phyloP scores from a whole-genome alignment of 345 rosid species.

The Raphanus sativus region DNA sequence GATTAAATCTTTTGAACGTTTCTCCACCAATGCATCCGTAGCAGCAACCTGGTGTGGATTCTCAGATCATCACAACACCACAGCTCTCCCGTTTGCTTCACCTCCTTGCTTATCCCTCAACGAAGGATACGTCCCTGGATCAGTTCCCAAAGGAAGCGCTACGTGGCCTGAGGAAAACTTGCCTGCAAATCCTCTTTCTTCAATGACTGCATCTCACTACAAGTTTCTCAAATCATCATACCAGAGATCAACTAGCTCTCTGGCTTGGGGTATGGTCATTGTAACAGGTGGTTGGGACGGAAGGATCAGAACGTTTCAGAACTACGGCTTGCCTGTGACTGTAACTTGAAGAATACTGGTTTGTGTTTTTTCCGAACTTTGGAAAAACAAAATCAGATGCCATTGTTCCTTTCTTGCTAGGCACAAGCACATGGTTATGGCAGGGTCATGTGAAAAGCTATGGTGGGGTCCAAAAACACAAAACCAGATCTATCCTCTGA shows the following conservation, averaged over 20 bases:
- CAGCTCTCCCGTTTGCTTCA: constrained; percentile 45
- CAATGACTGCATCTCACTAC: constrained; percentile 59
- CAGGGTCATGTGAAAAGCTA: neutral
- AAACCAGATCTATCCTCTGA: constrained; percentile 14
- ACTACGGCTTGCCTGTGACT: constrained; percentile 79
- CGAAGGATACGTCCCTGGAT: constrained; percentile 58
- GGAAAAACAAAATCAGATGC: constrained; percentile 26
- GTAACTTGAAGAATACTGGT: constrained; percentile 14
- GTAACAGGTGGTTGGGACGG: constrained; percentile 96
- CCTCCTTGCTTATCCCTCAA: constrained; percentile 52
- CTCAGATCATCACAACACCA: constrained; percentile 32
- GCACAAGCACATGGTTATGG: constrained; percentile 33
- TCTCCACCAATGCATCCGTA: constrained; percentile 70
- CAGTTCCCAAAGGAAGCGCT: constrained; percentile 47
- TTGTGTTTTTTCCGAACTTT: constrained; percentile 1
- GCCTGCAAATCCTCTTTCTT: constrained; percentile 31
- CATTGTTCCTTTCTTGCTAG: constrained; percentile 36
- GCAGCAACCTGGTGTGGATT: constrained; percentile 81
- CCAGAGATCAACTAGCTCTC: constrained; percentile 66
- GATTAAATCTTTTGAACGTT: constrained; percentile 67
- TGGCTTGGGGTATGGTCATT: constrained; percentile 89
- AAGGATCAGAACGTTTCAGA: constrained; percentile 80
- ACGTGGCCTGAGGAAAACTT: constrained; percentile 85
- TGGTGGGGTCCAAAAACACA: constrained; percentile 37
- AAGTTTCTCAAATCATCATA: constrained; percentile 72